Base-by-base conservation (phyloP, 306 rosid genomes). In the Castanea mollissima region DNA sequence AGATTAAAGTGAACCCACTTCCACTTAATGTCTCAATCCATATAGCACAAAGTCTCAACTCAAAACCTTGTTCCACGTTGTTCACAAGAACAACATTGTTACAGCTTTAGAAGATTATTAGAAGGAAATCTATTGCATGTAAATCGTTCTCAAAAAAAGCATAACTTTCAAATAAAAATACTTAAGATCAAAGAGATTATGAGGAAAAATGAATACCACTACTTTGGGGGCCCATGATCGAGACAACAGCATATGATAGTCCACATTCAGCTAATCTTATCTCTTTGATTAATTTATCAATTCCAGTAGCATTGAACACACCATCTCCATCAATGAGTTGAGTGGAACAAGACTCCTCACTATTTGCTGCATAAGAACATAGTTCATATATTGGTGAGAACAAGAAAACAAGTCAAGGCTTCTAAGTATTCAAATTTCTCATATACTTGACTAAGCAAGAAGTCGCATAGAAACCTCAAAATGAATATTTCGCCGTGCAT, bases 201-300 rank as follows among this genome's bases (percentile, higher is more conserved):
- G 74, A 60, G 68, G 49, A 70, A 75, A 83, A 75, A 82, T 80
- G 71, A 87, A 60, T 90, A 96, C 99, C 99, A 85, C 99, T 96
- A 86, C 99, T 96, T 81, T 96, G 99, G 32, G 99, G 99, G 23
- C 99, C 99, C 99, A 96, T 93, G 27, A 96, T 93, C 73, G 99
- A 93, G 86, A 91, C 98, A 20, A 96, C 84, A 2, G 99, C 98
- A 76, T 96, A 96, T 0, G 98, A 96, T 80, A 96, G 99, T 71
- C 99, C 99, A 63, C 99, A 96, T 82, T 91, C 99, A 16, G 81
- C 74, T 89, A 93, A 79, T 77, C 87, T 96, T 81, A 93, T 92
- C 80, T 90, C 94, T 88, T 93, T 90, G 85, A 90, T 89, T 54
- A 96, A 92, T 10, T 1, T 84, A 4, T 93, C 99, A 27, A 96